These are phyloP conservation scores for Xanthoconium stramineum DNA, from an alignment of 768 basidiomycete species.

Conservation along the genomic window DNA sequence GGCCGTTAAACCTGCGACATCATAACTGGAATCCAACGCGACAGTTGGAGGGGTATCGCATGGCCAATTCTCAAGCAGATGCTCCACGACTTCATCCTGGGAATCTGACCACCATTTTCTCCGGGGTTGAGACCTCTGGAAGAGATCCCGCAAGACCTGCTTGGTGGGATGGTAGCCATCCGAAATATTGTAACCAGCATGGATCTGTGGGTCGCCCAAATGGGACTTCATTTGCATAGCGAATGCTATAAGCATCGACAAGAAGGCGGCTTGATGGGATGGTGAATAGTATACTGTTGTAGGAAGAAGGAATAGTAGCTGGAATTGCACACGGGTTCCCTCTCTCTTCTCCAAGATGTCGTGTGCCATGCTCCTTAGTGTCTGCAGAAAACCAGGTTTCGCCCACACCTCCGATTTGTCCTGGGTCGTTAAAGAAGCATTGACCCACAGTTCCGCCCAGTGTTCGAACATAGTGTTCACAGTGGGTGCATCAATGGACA, in stretches of 20 bases:
- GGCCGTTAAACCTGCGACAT: background rate
- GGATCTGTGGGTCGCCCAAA: background rate
- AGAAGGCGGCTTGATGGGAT: conserved; percentile 2
- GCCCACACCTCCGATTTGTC: background rate
- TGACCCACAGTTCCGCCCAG: background rate
- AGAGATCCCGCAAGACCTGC: background rate
- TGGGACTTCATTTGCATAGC: conserved; percentile 2
- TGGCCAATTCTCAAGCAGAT: conserved; percentile 13
- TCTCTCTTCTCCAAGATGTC: background rate
- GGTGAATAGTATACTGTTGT: conserved; percentile 22
- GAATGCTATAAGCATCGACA: conserved; percentile 31
- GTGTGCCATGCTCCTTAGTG: background rate
- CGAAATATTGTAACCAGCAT: conserved; percentile 4
- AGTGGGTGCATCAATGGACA: background rate
- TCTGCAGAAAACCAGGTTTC: background rate
- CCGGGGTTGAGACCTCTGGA: background rate
- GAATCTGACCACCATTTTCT: too few relatives aligned
- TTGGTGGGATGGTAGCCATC: conserved; percentile 11
- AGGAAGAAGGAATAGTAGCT: background rate
- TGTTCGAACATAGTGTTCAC: background rate
- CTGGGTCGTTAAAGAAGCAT: background rate
- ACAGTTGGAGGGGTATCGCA: background rate
- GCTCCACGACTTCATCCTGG: too few relatives aligned
- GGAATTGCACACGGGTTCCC: background rate
- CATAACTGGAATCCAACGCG: background rate